Evolutionary conservation across 768 basidiomycete species (phyloP).

Genomic region (Panus rudis): DNA sequence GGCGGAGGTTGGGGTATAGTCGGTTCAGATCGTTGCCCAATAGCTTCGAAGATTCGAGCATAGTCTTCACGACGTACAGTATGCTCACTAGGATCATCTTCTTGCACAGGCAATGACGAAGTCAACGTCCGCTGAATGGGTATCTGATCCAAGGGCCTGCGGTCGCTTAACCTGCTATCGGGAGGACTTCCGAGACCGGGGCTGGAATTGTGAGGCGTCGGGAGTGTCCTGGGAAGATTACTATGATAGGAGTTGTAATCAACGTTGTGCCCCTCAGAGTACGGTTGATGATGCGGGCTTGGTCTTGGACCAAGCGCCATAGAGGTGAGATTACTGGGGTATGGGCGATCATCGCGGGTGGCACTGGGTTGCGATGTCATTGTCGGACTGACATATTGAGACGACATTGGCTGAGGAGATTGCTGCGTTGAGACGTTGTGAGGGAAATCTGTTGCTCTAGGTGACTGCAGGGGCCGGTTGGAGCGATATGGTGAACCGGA

Average conservation of each 20-base stretch:
- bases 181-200: no score
- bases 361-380: conserved; percentile 2
- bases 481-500: conserved; percentile 24
- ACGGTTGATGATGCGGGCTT: conserved; percentile 3
- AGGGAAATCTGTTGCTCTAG: conserved; percentile 5
- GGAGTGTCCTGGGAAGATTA: no score
- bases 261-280: no score
- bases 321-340: no score
- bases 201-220: no score
- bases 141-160: conserved; percentile 1
- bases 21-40: conserved; percentile 1
- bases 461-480: conserved; percentile 10
- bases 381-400: no score
- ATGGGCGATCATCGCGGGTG: conserved; percentile 6
- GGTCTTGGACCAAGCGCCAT: conserved; percentile 8
- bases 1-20: conserved; percentile 1
- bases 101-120: conserved; percentile 11
- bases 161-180: conserved; percentile 25
- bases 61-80: conserved; percentile 10
- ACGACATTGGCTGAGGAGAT: no score
- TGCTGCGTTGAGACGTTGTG: conserved; percentile 2
- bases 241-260: no score
- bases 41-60: not conserved
- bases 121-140: conserved; percentile 9
- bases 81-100: conserved; percentile 12